Evolutionary conservation across 1,284 basidiomycete genomes (phyloP).

Genomic region (Rhizoctonia solani): DNA sequence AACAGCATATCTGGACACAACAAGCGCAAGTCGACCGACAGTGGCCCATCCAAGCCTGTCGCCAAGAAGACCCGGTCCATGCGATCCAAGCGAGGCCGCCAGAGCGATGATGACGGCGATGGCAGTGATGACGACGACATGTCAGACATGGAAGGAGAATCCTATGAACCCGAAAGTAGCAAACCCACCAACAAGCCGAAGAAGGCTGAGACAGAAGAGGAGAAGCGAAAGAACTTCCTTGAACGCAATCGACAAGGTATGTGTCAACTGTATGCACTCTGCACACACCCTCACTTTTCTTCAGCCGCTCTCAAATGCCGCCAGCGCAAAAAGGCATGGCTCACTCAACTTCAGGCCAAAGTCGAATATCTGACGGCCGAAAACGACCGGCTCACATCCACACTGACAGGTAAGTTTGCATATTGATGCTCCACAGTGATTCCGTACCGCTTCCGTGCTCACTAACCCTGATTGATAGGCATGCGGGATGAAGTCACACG

Average conservation of each 20-base stretch:
- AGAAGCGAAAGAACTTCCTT: constrained; percentile 91
- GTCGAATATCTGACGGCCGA: constrained; percentile 89
- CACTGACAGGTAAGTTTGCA: constrained; percentile 42
- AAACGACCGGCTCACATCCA: constrained; percentile 86
- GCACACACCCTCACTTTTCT: neutral
- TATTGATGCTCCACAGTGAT: constrained; percentile 46
- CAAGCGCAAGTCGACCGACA: constrained; percentile 38
- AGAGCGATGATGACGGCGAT: constrained; percentile 35
- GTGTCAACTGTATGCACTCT: constrained; percentile 38
- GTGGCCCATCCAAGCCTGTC: constrained; percentile 15
- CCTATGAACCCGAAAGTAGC: constrained; percentile 39
- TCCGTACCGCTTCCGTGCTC: constrained; percentile 47
- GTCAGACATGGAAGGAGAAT: constrained; percentile 43
- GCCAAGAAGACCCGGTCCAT: constrained; percentile 32
- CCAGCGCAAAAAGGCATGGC: constrained; percentile 98
- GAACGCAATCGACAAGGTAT: constrained; percentile 93
- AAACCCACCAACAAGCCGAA: constrained; percentile 49
- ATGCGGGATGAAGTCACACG: constrained; percentile 81
- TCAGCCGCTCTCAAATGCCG: constrained; percentile 96
- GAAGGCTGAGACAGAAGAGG: constrained; percentile 92
- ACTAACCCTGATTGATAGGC: constrained; percentile 56
- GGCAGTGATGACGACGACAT: constrained; percentile 40
- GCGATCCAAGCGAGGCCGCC: constrained; percentile 28
- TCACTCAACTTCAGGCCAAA: constrained; percentile 88
- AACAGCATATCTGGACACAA: constrained; percentile 43